Conservation (phyloP, 371 early-diverging fungal species). For the Apophysomyces ossiformis region DNA sequence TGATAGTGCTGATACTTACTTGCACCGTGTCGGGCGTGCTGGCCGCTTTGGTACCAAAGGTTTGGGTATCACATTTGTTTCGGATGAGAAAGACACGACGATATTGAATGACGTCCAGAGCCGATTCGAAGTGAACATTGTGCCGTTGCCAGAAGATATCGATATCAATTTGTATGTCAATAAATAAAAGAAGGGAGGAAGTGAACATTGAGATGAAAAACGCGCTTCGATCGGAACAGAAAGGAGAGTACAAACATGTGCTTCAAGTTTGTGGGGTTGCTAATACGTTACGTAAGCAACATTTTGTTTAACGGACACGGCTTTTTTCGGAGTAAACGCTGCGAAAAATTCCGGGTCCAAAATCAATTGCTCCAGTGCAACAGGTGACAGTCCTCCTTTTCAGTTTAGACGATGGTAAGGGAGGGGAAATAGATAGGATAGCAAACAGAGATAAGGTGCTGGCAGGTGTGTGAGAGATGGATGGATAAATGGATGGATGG, state of each 20-base stretch:
- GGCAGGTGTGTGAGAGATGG: neutral
- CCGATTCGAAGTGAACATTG: conserved; percentile 95
- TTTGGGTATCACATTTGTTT: conserved; percentile 96
- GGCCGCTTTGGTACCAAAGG: conserved; percentile 99
- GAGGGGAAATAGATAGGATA: neutral
- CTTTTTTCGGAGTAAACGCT: neutral
- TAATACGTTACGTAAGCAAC: neutral
- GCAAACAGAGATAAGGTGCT: neutral
- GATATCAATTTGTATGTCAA: conserved; percentile 76
- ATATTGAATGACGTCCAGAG: conserved; percentile 92
- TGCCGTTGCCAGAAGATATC: conserved; percentile 86
- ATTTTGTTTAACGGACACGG: neutral
- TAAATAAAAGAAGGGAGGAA: neutral
- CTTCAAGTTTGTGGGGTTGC: too few relatives aligned
- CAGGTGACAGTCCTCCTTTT: conserved; percentile 10
- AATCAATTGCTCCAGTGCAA: neutral
- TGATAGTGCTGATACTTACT: conserved; percentile 91
- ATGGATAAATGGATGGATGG: conserved; percentile 7
- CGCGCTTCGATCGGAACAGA: too few relatives aligned
- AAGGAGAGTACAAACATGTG: too few relatives aligned
- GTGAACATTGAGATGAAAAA: too few relatives aligned
- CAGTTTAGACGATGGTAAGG: conserved; percentile 9
- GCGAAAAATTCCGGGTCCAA: neutral
- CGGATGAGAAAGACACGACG: conserved; percentile 83
- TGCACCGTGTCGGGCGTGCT: conserved; percentile 99